Percentiles rank a stretch among this genome's conserved stretches.
Evolutionary conservation across 2,329 filamentous ascomycete species (phyloP).

Genomic region (Penicillium hesseltinei): DNA sequence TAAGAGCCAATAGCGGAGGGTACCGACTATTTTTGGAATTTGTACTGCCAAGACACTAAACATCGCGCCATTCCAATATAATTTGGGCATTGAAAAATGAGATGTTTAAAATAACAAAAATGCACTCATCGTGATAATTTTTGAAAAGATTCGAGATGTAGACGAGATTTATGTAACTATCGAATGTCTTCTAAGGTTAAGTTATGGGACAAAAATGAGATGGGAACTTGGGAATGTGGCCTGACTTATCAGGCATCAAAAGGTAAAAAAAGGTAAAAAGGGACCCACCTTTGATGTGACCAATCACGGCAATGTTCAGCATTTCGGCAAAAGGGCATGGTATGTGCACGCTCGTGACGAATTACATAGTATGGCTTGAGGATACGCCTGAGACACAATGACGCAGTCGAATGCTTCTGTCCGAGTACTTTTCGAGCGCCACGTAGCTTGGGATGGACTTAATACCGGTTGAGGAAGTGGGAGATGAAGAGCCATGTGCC

Average conservation of each 20-base stretch:
- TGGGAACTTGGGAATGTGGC: background rate
- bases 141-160: background rate
- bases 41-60: background rate
- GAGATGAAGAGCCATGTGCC: background rate
- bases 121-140: too few relatives aligned
- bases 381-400: background rate
- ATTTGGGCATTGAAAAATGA: too few relatives aligned
- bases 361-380: background rate
- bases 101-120: background rate
- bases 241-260: background rate
- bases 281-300: background rate
- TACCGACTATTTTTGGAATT: background rate
- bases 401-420: background rate
- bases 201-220: background rate
- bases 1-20: background rate
- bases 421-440: background rate
- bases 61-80: background rate
- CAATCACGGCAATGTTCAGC: background rate
- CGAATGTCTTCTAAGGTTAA: background rate
- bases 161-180: background rate
- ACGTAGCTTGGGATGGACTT: background rate
- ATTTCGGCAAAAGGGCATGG: background rate
- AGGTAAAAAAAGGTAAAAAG: background rate
- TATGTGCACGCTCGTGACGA: background rate
- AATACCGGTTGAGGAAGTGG: background rate